Evolutionary conservation across 495 filamentous ascomycete species (phyloP).

Genomic region (Echria macrotheca): DNA sequence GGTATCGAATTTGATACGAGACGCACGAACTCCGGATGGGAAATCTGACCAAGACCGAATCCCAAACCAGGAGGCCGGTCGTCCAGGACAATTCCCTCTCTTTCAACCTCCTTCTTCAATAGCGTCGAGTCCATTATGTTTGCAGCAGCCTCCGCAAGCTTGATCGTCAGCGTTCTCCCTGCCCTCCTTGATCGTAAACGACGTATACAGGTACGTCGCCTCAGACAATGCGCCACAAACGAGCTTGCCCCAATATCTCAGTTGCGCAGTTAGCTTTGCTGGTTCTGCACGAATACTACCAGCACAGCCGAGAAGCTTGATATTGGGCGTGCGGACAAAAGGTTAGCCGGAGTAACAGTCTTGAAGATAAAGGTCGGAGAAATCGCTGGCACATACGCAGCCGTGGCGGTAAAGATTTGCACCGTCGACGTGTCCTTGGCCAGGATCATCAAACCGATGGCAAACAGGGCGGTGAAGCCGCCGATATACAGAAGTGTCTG

Average conservation of each 20-base stretch:
- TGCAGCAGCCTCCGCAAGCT: no score
- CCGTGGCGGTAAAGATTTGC: conserved; percentile 20
- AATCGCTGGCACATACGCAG: conserved; percentile 11
- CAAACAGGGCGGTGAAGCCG: conserved; percentile 18
- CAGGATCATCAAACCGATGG: conserved; percentile 19
- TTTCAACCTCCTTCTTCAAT: no score
- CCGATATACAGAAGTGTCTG: conserved; percentile 14
- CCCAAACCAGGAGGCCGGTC: no score
- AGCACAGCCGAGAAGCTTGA: conserved; percentile 8
- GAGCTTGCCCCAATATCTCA: background rate
- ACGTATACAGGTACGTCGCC: no score
- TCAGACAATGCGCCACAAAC: no score
- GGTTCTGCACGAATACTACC: conserved; percentile 8
- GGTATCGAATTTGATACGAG: no score
- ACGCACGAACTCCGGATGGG: no score
- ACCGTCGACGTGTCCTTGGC: conserved; percentile 13
- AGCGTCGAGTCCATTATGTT: no score
- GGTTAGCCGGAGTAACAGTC: background rate
- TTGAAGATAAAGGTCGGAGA: background rate
- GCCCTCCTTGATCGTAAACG: no score
- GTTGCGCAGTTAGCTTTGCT: background rate
- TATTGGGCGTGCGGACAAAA: background rate
- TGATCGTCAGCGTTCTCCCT: no score
- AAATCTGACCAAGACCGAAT: no score
- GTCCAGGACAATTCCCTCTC: no score